Evolutionary conservation across 1,139 yeast species (phyloP).

Genomic region (Kodamaea derodonti): DNA sequence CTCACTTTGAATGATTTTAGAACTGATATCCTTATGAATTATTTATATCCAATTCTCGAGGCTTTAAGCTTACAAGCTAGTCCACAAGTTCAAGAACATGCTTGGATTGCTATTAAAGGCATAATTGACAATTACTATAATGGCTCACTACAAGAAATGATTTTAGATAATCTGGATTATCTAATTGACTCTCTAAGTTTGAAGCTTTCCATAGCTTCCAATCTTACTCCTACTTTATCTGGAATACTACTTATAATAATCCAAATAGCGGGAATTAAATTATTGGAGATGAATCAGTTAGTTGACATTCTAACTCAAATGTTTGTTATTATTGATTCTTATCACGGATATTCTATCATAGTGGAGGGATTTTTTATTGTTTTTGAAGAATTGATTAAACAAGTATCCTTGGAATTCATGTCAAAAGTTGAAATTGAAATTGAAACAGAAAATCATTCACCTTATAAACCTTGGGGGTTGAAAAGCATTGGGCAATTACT

Average conservation of each 20-base stretch:
- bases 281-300: constrained; percentile 54
- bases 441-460: constrained; percentile 16
- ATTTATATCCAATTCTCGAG: constrained; percentile 32
- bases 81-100: constrained; percentile 30
- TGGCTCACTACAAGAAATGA: constrained; percentile 51
- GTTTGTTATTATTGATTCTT: constrained; percentile 74
- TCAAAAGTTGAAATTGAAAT: constrained; percentile 11
- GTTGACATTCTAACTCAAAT: constrained; percentile 70
- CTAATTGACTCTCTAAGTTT: constrained; percentile 71
- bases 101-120: constrained; percentile 20
- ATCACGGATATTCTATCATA: constrained; percentile 73
- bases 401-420: constrained; percentile 43
- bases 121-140: constrained; percentile 55
- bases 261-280: constrained; percentile 62
- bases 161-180: constrained; percentile 74
- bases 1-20: constrained; percentile 27
- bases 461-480: constrained; percentile 57
- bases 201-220: constrained; percentile 58
- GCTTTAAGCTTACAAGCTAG: constrained; percentile 28
- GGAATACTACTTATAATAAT: constrained; percentile 65
- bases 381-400: constrained; percentile 60
- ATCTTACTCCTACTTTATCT: constrained; percentile 69
- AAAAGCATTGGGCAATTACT: constrained; percentile 33
- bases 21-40: constrained; percentile 28
- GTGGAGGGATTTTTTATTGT: constrained; percentile 74